Conservation (phyloP, 257 asterid species). For the Solanum sejunctum region DNA sequence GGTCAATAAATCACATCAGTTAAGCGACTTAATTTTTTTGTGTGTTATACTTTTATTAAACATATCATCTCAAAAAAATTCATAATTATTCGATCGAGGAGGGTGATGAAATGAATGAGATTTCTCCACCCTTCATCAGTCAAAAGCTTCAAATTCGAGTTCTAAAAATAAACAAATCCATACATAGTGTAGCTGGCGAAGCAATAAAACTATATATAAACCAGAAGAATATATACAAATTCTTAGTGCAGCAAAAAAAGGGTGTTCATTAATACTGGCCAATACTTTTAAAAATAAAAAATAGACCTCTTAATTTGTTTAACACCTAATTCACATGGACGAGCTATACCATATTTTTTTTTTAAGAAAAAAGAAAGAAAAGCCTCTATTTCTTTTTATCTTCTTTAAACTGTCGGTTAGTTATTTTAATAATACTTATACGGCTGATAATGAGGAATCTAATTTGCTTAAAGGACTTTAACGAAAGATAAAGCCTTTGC, state of each 20-base stretch:
- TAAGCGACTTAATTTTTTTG: no score
- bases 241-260: not conserved
- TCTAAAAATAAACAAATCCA: not conserved
- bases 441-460: not conserved
- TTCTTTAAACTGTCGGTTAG: not conserved
- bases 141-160: no score
- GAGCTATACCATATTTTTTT: not conserved
- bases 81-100: no score
- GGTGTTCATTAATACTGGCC: not conserved
- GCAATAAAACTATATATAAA: not conserved
- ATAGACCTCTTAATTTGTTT: not conserved
- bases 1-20: no score
- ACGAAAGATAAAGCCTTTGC: not conserved
- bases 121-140: no score
- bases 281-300: not conserved
- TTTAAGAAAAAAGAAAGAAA: not conserved
- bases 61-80: no score
- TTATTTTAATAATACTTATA: not conserved
- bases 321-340: not conserved
- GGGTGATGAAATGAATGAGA: no score
- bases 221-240: not conserved
- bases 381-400: not conserved
- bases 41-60: no score
- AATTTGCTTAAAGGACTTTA: not conserved
- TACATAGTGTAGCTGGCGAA: not conserved